Conservation (phyloP, 768 basidiomycete species). For the Mrakia frigida region DNA sequence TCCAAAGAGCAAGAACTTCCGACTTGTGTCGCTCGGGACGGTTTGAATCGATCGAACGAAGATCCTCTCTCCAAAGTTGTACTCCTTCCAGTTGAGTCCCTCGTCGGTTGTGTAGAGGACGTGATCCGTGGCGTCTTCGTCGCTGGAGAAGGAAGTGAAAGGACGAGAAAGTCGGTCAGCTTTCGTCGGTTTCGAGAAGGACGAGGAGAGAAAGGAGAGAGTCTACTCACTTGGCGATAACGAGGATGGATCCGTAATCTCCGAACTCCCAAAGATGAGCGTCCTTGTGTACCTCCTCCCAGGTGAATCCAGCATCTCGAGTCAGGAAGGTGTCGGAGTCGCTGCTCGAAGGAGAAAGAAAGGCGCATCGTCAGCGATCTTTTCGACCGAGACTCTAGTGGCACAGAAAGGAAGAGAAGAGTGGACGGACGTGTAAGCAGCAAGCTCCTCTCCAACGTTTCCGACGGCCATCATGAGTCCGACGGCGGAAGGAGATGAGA, state of each 20-base stretch:
- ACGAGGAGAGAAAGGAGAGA: not conserved
- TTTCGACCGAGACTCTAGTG: not conserved
- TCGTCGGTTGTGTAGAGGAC: conserved; percentile 86
- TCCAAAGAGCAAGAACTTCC: conserved; percentile 83
- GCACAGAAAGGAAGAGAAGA: not conserved
- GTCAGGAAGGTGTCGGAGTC: conserved; percentile 94
- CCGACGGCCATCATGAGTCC: conserved; percentile 95
- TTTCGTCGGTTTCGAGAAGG: no score
- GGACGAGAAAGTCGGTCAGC: not conserved
- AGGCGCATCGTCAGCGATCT: not conserved
- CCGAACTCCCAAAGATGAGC: conserved; percentile 98
- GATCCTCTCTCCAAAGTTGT: conserved; percentile 71
- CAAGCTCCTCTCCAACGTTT: conserved; percentile 80
- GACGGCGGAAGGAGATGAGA: conserved; percentile 83
- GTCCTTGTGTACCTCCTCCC: conserved; percentile 98
- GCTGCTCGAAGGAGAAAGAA: not conserved
- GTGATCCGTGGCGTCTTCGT: conserved; percentile 86
- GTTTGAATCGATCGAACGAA: conserved; percentile 74
- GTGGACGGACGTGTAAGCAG: conserved; percentile 54
- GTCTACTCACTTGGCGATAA: conserved; percentile 64
- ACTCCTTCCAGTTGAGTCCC: conserved; percentile 80
- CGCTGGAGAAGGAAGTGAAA: conserved; percentile 41
- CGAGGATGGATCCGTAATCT: conserved; percentile 86
- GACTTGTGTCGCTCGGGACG: conserved; percentile 81
- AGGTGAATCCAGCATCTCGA: conserved; percentile 92